Evolutionary conservation across 2,329 filamentous ascomycete genomes (phyloP), one percentile per base, ranked within the genome.

Genomic region (Ilyonectria robusta): DNA sequence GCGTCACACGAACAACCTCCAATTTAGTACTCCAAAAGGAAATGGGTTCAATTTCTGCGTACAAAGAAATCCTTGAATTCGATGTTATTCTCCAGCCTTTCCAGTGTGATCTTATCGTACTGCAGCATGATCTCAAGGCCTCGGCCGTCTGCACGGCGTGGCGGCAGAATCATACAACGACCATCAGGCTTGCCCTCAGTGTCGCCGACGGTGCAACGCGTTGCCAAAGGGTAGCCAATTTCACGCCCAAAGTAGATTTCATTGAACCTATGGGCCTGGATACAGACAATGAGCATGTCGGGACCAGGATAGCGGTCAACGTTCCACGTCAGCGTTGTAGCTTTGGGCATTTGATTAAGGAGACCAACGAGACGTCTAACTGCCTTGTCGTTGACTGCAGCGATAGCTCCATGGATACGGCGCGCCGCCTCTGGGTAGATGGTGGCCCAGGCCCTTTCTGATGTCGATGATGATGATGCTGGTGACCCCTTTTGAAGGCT

Each of bases 281-380:
- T 19, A 33, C 64, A 66, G 46, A 66, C 64, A n/a, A 66, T 66
- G 2, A 66, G 64, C 59, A 66, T 64, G 29, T 66, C 64, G 1
- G 64, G 64, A 0, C 64, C 64, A 0, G 64, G 64, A 37, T 59
- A 66, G 23, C 64, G 64, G 46, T 66, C 44, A 11, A 44, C 60
- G 17, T 66, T 66, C 64, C 64, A 66, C 2, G 64, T 66, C 31
- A 66, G 48, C 1, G 46, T 54, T 10, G 64, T 66, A 7, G 44
- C 63, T 6, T 66, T 66, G 2, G 64, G 64, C 64, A 66, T 66
- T 8, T 66, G 64, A 7, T 64, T 64, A 11, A 66, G 64, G 3
- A 66, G 54, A 8, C 64, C 64, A 3, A 66, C 35, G 21, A 66
- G 64, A 7, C 64, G 64, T 29, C 64, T 64, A 6, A 66, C 64